Evolutionary conservation across 495 filamentous ascomycete genomes (phyloP).

Genomic region (Daldinia grandis): DNA sequence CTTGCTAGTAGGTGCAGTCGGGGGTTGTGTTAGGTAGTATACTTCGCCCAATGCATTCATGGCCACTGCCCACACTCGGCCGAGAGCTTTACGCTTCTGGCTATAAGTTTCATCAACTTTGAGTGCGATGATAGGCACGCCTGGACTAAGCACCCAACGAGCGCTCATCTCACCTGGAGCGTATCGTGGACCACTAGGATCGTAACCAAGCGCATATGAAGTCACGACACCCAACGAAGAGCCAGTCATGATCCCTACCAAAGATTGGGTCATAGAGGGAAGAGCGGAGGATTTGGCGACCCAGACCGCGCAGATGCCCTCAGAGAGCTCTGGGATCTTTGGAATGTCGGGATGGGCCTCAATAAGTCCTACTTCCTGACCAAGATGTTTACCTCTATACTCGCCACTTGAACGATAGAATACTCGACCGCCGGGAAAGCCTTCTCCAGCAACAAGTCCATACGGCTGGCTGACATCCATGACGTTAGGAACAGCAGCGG

Average conservation of each 20-base stretch:
- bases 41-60: conserved; percentile 93
- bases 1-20: conserved; percentile 52
- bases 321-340: conserved; percentile 64
- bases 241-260: conserved; percentile 83
- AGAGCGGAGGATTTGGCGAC: conserved; percentile 83
- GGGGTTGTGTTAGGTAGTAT: conserved; percentile 79
- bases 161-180: conserved; percentile 80
- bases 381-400: conserved; percentile 78
- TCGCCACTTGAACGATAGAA: conserved; percentile 81
- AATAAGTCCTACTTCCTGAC: conserved; percentile 56
- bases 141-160: conserved; percentile 88
- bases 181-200: conserved; percentile 70
- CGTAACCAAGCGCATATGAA: conserved; percentile 78
- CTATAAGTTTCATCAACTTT: conserved; percentile 85
- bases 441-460: conserved; percentile 86
- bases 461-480: conserved; percentile 89
- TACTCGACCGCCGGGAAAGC: conserved; percentile 77
- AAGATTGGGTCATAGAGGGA: conserved; percentile 74
- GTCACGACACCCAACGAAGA: conserved; percentile 88
- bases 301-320: conserved; percentile 83
- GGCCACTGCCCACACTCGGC: conserved; percentile 83
- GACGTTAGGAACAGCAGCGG: conserved; percentile 77
- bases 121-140: conserved; percentile 88
- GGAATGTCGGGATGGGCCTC: conserved; percentile 72
- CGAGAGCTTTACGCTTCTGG: conserved; percentile 67